Percentiles rank a stretch among this genome's conserved stretches.
These are phyloP conservation scores for Botryotinia calthae DNA, from an alignment of 2,329 filamentous ascomycete species.

Conservation along the genomic window DNA sequence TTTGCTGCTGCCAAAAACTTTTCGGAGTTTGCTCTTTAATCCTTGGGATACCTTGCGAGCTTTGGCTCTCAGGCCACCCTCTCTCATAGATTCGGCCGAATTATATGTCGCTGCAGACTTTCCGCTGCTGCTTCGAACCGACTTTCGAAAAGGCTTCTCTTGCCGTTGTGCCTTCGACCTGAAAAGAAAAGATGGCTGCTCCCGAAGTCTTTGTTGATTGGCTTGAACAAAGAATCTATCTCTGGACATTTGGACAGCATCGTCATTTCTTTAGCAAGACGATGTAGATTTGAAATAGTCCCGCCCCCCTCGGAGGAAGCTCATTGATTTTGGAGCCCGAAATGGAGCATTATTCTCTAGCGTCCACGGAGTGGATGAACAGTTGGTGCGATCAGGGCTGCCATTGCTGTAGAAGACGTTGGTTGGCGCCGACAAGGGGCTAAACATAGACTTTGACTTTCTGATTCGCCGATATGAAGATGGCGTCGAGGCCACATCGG, in stretches of 20 bases:
- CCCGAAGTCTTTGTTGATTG: conserved; percentile 40
- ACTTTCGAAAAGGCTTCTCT: conserved; percentile 46
- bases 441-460: conserved; percentile 56
- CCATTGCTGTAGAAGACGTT: conserved; percentile 37
- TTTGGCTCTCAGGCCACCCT: conserved; percentile 47
- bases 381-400: conserved; percentile 27
- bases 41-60: conserved; percentile 61
- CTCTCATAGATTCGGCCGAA: conserved; percentile 30
- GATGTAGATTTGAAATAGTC: conserved; percentile 30
- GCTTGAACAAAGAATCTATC: conserved; percentile 41
- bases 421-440: conserved; percentile 30
- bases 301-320: conserved; percentile 45
- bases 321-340: conserved; percentile 55
- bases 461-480: conserved; percentile 51
- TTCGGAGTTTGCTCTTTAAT: conserved; percentile 60
- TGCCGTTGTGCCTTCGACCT: conserved; percentile 39
- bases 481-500: conserved; percentile 48
- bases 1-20: conserved; percentile 49
- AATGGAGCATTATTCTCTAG: conserved; percentile 38
- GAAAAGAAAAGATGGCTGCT: conserved; percentile 48
- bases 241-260: conserved; percentile 41
- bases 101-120: conserved; percentile 36
- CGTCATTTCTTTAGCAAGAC: conserved; percentile 37
- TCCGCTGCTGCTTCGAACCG: conserved; percentile 48
- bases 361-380: conserved; percentile 26